phyloP scores from a whole-genome alignment of 176 grass and related monocot species.

The Rhynchospora breviuscula region DNA sequence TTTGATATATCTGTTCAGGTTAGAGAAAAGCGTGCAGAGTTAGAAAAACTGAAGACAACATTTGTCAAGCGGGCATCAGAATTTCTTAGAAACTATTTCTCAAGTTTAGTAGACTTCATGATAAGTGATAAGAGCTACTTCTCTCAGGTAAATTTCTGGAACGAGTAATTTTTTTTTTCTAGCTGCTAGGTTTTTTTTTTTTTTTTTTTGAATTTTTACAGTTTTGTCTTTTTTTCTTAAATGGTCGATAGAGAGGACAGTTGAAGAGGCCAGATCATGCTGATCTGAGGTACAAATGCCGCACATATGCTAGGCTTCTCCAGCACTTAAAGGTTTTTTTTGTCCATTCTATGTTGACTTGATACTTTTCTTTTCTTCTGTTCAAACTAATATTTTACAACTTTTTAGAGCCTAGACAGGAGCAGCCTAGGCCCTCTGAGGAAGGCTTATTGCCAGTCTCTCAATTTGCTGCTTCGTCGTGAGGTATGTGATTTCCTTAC shows the following conservation, averaged over 20 bases:
- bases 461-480: constrained; percentile 92
- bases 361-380: constrained; percentile 19
- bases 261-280: constrained; percentile 99
- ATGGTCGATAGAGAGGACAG: constrained; percentile 70
- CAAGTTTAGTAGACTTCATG: constrained; percentile 99
- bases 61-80: constrained; percentile 90
- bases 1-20: constrained; percentile 38
- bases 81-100: constrained; percentile 95
- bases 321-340: constrained; percentile 87
- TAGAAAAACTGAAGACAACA: constrained; percentile 86
- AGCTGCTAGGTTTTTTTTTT: neutral
- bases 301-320: constrained; percentile 96
- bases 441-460: constrained; percentile 94
- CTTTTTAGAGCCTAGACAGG: constrained; percentile 84
- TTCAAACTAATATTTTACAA: constrained; percentile 18
- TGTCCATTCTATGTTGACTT: neutral
- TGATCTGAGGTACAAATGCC: constrained; percentile 94
- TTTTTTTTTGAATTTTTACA: constrained; percentile 5
- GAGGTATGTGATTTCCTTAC: constrained; percentile 44
- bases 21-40: constrained; percentile 71
- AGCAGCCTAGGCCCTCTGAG: constrained; percentile 89
- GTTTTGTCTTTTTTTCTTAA: constrained; percentile 35
- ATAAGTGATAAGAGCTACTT: constrained; percentile 99
- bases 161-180: neutral
- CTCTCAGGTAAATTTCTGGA: constrained; percentile 64